Base-by-base conservation (phyloP, 176 grass and related monocot species). In the Elymus sibiricus region DNA sequence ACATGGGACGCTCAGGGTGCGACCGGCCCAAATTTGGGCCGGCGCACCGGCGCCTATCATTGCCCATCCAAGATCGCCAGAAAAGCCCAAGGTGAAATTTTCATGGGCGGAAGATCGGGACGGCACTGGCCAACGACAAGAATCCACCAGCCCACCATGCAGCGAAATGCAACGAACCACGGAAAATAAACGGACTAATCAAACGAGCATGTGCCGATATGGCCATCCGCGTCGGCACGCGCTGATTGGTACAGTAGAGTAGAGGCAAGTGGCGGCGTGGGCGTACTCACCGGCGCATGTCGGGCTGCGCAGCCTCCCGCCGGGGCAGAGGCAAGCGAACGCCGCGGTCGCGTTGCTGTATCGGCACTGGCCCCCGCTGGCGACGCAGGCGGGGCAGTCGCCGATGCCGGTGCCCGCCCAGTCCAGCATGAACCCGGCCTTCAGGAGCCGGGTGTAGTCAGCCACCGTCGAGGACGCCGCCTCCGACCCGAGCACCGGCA, bases 291-390 rank as follows among this genome's bases (percentile, higher is more conserved):
- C 79, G 83, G 44, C 10, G 80, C 89, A 87, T 64, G 25, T 79
- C 46, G 12, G 0, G 35, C 5, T 0, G 13, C n/a, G 14, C 2
- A 2, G 80, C 26, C 0, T 16, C 70, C 68, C n/a, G 25, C 69
- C 78, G 25, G 76, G 11, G 74, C 95, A 97, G 75, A 91, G 26
- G 87, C 95, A 95, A 6, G 61, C 35, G 63, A 97, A 88, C 40
- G 12, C 43, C 14, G 5, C 47, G 4, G 62, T 11, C 2, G 12
- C 1, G 84, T 4, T 68, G 38, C 44, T 12, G 81, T 87, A 90
- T n/a, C 91, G 84, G 80, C 93, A 98, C 75, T 27, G 38, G 2
- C 89, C 91, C 5, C 88, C 93, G 43, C 70, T 91, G 0, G 7
- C 13, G 14, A 17, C 35, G 64, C 95, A 77, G 0, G 51, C 3